Conservation (phyloP, 495 filamentous ascomycete species). For the Astrothelium macrocarpum region DNA sequence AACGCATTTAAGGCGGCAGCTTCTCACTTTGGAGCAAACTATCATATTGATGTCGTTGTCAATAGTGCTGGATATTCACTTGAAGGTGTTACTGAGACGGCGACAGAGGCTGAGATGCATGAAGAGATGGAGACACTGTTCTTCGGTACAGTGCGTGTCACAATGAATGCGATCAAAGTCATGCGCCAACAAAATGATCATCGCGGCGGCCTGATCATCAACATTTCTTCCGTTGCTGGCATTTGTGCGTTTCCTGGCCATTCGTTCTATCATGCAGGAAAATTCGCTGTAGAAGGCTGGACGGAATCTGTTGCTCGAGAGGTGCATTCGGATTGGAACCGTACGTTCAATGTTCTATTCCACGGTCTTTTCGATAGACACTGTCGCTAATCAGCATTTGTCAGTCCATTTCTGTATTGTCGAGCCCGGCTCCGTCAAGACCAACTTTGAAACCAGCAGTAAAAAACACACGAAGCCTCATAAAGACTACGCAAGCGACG, state of each 20-base stretch:
- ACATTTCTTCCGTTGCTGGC: not conserved
- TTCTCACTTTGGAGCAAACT: constrained; percentile 2
- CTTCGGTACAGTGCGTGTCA: constrained; percentile 5
- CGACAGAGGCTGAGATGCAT: constrained; percentile 10
- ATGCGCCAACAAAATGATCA: not conserved
- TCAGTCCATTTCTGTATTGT: not conserved
- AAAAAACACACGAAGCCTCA: not conserved
- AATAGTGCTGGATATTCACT: constrained; percentile 7
- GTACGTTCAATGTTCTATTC: not conserved
- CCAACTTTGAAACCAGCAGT: not conserved
- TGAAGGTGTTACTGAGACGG: not conserved
- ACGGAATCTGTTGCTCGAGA: not conserved
- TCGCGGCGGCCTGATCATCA: not conserved
- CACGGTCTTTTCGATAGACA: not conserved
- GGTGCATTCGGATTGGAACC: not conserved
- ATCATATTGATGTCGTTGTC: constrained; percentile 1
- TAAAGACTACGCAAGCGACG: not conserved
- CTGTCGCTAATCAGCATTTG: not conserved
- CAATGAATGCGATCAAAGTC: not conserved
- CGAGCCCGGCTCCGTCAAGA: not conserved
- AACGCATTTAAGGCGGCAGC: not conserved
- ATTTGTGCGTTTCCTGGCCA: constrained; percentile 1
- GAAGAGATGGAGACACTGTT: constrained; percentile 4
- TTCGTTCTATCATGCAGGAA: not conserved
- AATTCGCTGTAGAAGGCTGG: not conserved